These are phyloP conservation scores for Melanomma pulvis-pyrius DNA, from an alignment of 495 filamentous ascomycete genomes.

Conservation along the genomic window DNA sequence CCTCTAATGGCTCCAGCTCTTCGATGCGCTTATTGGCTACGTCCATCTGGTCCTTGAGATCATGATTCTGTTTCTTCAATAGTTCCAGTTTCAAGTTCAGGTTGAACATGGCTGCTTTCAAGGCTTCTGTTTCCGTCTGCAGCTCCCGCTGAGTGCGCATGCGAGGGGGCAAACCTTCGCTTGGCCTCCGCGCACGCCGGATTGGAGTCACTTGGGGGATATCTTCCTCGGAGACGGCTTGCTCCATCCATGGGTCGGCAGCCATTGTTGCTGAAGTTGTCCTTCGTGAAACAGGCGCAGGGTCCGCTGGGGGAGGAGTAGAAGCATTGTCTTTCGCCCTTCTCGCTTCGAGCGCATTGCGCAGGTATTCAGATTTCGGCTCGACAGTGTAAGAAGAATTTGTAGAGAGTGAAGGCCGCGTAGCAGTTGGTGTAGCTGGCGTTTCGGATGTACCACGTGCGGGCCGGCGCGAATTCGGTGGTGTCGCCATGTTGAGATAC, in stretches of 20 bases:
- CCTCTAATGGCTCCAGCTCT: slow-evolving; percentile 37
- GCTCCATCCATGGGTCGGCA: slow-evolving; percentile 25
- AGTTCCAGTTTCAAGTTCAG: slow-evolving; percentile 85
- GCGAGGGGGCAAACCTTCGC: slow-evolving; percentile 13
- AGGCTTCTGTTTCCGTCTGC: slow-evolving; percentile 49
- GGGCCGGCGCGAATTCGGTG: slow-evolving; percentile 21
- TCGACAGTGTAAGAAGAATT: slow-evolving; percentile 10
- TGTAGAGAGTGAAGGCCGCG: neutral
- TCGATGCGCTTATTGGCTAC: slow-evolving; percentile 55
- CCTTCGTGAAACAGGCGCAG: neutral
- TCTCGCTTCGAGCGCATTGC: slow-evolving; percentile 24
- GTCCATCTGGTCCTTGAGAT: slow-evolving; percentile 64
- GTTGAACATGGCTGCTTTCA: slow-evolving; percentile 89
- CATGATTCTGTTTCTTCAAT: slow-evolving; percentile 57
- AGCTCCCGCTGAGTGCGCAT: slow-evolving; percentile 32
- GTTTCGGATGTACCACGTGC: neutral
- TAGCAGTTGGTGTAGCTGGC: slow-evolving; percentile 6
- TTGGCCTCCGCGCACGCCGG: slow-evolving; percentile 22
- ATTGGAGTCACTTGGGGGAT: neutral
- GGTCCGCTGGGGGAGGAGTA: slow-evolving; percentile 1
- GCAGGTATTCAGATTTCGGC: slow-evolving; percentile 33
- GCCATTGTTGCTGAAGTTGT: neutral
- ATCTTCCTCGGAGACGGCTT: slow-evolving; percentile 18
- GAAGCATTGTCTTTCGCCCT: slow-evolving; percentile 20
- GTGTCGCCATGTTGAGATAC: slow-evolving; percentile 23